Conservation (phyloP, 805 yeast species). For the Candida silvicultrix region DNA sequence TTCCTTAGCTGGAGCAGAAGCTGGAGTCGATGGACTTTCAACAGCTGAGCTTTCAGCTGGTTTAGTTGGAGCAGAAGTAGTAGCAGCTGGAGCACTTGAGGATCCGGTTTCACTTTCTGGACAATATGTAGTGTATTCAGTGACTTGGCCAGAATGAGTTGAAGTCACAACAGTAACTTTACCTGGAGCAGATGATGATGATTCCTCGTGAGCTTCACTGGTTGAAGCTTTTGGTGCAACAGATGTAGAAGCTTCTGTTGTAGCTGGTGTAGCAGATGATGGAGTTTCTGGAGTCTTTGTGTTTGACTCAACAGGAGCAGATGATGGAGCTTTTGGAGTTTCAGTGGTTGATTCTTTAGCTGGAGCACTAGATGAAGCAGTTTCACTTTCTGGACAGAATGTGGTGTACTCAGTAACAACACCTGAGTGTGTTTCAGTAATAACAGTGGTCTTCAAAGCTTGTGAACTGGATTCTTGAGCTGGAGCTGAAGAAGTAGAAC, state of each 20-base stretch:
- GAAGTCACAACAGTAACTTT: slow-evolving; percentile 15
- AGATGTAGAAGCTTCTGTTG: too few relatives aligned
- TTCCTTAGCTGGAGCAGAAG: neutral
- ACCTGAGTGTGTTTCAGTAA: too few relatives aligned
- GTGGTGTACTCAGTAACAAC: too few relatives aligned
- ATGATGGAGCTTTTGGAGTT: neutral
- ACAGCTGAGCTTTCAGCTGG: too few relatives aligned
- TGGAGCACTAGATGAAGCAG: too few relatives aligned
- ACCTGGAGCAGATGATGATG: neutral
- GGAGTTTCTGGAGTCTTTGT: neutral
- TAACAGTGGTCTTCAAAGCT: too few relatives aligned
- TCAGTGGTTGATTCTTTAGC: neutral
- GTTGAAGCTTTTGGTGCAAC: too few relatives aligned
- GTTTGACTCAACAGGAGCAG: neutral
- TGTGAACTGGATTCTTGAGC: too few relatives aligned
- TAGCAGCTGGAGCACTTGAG: neutral
- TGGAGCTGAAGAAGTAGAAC: neutral
- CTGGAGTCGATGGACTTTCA: neutral
- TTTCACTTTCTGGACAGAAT: too few relatives aligned
- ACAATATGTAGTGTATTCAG: neutral
- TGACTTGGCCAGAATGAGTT: neutral
- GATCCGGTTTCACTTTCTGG: neutral
- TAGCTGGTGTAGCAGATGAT: neutral
- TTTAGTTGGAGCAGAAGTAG: neutral
- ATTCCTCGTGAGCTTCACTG: too few relatives aligned